Conservation (phyloP, 768 basidiomycete genomes). For the Russula earlei region DNA sequence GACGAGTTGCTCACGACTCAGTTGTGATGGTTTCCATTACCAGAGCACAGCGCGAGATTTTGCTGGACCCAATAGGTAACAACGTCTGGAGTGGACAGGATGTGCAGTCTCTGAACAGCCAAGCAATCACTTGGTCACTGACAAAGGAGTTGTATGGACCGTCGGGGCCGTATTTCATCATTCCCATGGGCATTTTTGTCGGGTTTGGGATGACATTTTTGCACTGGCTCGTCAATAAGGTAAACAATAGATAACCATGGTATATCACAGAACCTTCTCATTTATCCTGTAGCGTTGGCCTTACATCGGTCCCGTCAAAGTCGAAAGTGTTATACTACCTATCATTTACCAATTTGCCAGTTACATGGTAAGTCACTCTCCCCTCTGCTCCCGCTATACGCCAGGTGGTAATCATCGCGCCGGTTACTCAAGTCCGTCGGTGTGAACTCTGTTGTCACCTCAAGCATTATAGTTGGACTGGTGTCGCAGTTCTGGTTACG, state of each 20-base stretch:
- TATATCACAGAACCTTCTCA: not conserved
- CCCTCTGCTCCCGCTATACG: not conserved
- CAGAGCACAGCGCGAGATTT: slow-evolving; percentile 41
- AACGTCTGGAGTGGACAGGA: slow-evolving; percentile 42
- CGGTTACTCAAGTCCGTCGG: slow-evolving; percentile 32
- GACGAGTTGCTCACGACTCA: slow-evolving; percentile 16
- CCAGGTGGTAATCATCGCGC: not conserved
- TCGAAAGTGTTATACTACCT: slow-evolving; percentile 44
- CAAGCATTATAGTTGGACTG: slow-evolving; percentile 41
- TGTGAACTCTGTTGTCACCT: slow-evolving; percentile 42
- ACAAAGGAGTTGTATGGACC: slow-evolving; percentile 48
- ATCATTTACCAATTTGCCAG: slow-evolving; percentile 42
- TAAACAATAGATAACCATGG: slow-evolving; percentile 17
- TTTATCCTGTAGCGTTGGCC: slow-evolving; percentile 38
- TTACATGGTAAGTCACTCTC: slow-evolving; percentile 27
- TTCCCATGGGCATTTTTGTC: slow-evolving; percentile 45
- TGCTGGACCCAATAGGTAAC: slow-evolving; percentile 43
- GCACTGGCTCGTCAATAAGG: slow-evolving; percentile 47
- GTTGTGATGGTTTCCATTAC: slow-evolving; percentile 53
- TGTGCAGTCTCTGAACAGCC: slow-evolving; percentile 44
- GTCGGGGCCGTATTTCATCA: slow-evolving; percentile 45
- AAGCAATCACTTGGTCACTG: slow-evolving; percentile 56
- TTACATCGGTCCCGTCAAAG: slow-evolving; percentile 41
- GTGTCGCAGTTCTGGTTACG: slow-evolving; percentile 39
- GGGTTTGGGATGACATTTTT: slow-evolving; percentile 44